These are phyloP conservation scores for Aspergillus intermedius DNA, from an alignment of 2,329 filamentous ascomycete genomes.

Conservation along the genomic window DNA sequence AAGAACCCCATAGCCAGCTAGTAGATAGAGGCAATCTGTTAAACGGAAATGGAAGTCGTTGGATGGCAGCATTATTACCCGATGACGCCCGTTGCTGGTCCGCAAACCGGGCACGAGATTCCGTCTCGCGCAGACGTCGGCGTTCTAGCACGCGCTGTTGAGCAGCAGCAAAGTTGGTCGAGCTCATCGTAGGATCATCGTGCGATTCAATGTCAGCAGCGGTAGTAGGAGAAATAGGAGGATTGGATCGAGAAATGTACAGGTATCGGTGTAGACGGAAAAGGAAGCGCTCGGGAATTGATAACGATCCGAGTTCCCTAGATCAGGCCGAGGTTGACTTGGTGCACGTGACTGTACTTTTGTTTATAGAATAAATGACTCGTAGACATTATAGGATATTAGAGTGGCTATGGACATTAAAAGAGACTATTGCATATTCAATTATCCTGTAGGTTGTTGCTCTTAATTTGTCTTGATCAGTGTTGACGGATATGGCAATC, in stretches of 20 bases:
- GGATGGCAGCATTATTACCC: constrained; percentile 48
- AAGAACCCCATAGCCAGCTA: constrained; percentile 58
- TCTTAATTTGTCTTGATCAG: too few species aligned
- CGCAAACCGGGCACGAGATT: constrained; percentile 51
- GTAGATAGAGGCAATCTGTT: constrained; percentile 44
- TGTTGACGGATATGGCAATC: too few species aligned
- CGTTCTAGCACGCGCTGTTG: constrained; percentile 80
- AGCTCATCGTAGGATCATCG: constrained; percentile 45
- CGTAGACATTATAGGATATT: too few species aligned
- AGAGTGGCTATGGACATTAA: too few species aligned
- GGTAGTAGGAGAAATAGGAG: background rate
- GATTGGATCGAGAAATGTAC: constrained; percentile 9
- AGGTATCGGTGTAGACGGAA: background rate
- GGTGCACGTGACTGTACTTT: background rate
- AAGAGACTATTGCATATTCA: too few species aligned
- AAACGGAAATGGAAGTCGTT: constrained; percentile 57
- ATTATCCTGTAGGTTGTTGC: too few species aligned
- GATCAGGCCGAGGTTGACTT: background rate
- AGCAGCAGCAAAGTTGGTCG: constrained; percentile 74
- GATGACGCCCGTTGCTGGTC: constrained; percentile 42
- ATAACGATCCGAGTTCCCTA: background rate
- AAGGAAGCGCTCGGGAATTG: background rate
- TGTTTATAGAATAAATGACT: background rate
- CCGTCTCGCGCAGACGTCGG: constrained; percentile 66
- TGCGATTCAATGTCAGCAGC: constrained; percentile 8